Evolutionary conservation across 164 flowering plant species (phyloP).

Genomic region (Magnolia sinica): DNA sequence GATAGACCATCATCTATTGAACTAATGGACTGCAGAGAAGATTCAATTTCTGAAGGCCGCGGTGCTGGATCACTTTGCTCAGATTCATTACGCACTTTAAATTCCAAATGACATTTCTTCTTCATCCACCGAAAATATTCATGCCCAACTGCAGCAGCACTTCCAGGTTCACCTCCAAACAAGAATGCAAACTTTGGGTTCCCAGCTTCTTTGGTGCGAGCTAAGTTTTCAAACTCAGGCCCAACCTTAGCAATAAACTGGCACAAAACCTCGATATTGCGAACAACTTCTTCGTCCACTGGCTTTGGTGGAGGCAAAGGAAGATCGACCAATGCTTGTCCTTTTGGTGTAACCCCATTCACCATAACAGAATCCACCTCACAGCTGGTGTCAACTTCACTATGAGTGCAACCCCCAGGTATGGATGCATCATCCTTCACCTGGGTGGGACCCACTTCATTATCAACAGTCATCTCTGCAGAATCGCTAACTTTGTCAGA

Average conservation of each 20-base stretch:
- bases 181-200: conserved; percentile 52
- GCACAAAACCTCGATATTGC: conserved; percentile 43
- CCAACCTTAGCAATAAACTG: conserved; percentile 51
- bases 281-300: conserved; percentile 30
- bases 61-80: conserved; percentile 11
- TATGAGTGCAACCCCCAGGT: conserved; percentile 1
- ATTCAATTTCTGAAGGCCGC: conserved; percentile 17
- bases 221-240: conserved; percentile 40
- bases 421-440: conserved; percentile 7
- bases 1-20: conserved; percentile 21
- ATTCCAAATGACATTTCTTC: conserved; percentile 28
- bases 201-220: conserved; percentile 29
- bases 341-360: conserved; percentile 13
- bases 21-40: conserved; percentile 14
- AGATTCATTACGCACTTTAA: conserved; percentile 8
- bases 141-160: conserved; percentile 50
- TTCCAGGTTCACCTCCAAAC: conserved; percentile 58
- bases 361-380: conserved; percentile 11
- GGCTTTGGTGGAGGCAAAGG: conserved; percentile 46
- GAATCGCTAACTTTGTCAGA: conserved; percentile 12
- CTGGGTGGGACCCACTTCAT: conserved; percentile 1
- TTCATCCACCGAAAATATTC: conserved; percentile 53
- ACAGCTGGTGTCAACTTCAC: conserved; percentile 14
- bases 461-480: conserved; percentile 10
- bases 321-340: conserved; percentile 14